Evolutionary conservation across 1,284 basidiomycete genomes (phyloP).

Genomic region (Microbotryum lychnidis-dioicae): DNA sequence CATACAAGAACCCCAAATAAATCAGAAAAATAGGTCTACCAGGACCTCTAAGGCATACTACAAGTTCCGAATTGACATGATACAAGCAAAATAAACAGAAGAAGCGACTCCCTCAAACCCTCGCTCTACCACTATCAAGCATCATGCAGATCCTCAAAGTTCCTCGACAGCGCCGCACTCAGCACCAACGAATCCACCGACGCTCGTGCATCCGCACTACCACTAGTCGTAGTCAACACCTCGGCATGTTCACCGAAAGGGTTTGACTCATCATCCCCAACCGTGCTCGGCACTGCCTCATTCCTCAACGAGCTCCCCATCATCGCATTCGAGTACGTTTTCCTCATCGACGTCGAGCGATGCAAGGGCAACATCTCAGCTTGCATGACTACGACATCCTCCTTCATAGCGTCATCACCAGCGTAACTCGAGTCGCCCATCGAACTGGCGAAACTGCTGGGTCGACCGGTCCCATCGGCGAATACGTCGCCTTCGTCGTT

Average conservation of each 20-base stretch:
- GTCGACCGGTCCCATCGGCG: background rate
- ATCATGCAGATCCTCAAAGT: slow-evolving; percentile 9
- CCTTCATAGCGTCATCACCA: background rate
- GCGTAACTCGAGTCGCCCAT: slow-evolving; percentile 1
- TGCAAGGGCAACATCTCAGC: background rate
- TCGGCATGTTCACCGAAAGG: background rate
- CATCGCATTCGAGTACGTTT: background rate
- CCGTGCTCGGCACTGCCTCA: slow-evolving; percentile 5
- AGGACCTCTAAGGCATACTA: too few relatives aligned
- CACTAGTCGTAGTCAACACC: background rate
- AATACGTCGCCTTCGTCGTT: background rate
- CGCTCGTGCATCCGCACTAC: slow-evolving; percentile 14
- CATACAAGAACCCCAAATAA: too few relatives aligned
- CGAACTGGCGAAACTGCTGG: background rate
- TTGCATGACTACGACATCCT: background rate
- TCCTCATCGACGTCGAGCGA: background rate
- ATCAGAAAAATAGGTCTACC: too few relatives aligned
- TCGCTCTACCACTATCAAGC: background rate
- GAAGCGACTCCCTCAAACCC: background rate
- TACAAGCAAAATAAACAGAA: too few relatives aligned
- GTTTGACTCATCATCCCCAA: background rate
- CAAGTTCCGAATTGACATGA: too few relatives aligned
- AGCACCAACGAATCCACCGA: slow-evolving; percentile 23
- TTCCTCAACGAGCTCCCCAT: background rate
- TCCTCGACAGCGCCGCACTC: slow-evolving; percentile 11